These are phyloP conservation scores for Aspergillus taichungensis DNA, from an alignment of 495 filamentous ascomycete species.

Conservation along the genomic window DNA sequence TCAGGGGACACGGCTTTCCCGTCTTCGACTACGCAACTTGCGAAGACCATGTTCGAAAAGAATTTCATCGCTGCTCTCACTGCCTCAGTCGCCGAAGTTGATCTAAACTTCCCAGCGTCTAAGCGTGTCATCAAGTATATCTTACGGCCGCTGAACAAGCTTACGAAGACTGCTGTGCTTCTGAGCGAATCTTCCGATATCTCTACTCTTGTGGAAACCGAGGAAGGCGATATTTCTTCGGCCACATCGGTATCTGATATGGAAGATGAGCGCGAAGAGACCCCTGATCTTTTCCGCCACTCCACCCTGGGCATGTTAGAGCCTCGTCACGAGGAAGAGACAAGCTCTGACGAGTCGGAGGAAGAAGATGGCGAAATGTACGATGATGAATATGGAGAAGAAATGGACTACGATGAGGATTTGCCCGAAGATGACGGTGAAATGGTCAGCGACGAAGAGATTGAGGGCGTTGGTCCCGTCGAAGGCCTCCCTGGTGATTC, in stretches of 20 bases:
- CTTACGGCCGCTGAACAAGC: slow-evolving; percentile 72
- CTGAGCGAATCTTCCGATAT: slow-evolving; percentile 74
- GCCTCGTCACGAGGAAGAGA: slow-evolving; percentile 68
- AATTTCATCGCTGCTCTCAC: slow-evolving; percentile 84
- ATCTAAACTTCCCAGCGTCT: slow-evolving; percentile 87
- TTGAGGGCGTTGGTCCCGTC: slow-evolving; percentile 71
- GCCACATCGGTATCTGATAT: slow-evolving; percentile 83
- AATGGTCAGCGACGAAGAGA: slow-evolving; percentile 76
- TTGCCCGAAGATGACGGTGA: slow-evolving; percentile 70
- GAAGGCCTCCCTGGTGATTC: slow-evolving; percentile 78
- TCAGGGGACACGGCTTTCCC: slow-evolving; percentile 37
- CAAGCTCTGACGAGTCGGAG: slow-evolving; percentile 53
- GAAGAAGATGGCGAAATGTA: slow-evolving; percentile 79
- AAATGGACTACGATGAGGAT: slow-evolving; percentile 85
- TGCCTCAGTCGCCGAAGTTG: slow-evolving; percentile 88
- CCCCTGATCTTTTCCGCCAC: slow-evolving; percentile 93
- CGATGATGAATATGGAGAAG: slow-evolving; percentile 76
- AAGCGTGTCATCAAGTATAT: slow-evolving; percentile 96
- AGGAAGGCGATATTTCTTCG: slow-evolving; percentile 84
- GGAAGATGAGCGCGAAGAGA: slow-evolving; percentile 87
- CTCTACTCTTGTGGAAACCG: slow-evolving; percentile 53
- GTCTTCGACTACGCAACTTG: slow-evolving; percentile 58
- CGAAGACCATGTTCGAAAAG: slow-evolving; percentile 96
- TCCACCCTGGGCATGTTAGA: slow-evolving; percentile 94
- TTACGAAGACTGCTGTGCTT: slow-evolving; percentile 78